Evolutionary conservation across 768 basidiomycete species (phyloP).

Genomic region (Boletellus emodensis): DNA sequence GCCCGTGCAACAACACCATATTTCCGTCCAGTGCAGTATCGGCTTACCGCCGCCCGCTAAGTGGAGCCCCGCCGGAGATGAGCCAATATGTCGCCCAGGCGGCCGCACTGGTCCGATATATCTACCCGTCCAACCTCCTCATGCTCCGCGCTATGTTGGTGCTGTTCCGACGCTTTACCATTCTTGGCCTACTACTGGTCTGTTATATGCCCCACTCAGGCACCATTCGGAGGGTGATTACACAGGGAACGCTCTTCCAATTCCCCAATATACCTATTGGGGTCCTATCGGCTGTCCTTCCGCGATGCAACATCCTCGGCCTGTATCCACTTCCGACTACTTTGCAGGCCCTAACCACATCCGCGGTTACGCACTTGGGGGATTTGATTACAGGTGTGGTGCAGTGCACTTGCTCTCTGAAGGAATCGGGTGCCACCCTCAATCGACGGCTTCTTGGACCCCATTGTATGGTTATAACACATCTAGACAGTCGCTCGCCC

Average conservation of each 20-base stretch:
- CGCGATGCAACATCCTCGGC: constrained; percentile 53
- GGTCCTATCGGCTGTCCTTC: constrained; percentile 26
- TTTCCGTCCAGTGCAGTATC: constrained; percentile 25
- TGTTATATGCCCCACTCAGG: constrained; percentile 22
- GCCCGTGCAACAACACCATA: constrained; percentile 5
- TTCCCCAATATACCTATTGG: constrained; percentile 24
- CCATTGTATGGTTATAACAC: constrained; percentile 37
- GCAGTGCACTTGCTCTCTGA: constrained; percentile 43
- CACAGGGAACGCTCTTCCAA: constrained; percentile 5
- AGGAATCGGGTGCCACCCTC: constrained; percentile 37
- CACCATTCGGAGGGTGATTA: constrained; percentile 15
- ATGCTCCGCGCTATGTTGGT: constrained; percentile 35
- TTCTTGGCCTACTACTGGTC: constrained; percentile 19
- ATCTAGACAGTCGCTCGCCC: constrained; percentile 42
- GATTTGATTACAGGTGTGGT: constrained; percentile 49
- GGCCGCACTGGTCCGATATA: constrained; percentile 55
- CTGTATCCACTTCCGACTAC: constrained; percentile 51
- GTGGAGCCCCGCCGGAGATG: constrained; percentile 80
- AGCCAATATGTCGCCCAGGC: constrained; percentile 58
- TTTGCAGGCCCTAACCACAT: constrained; percentile 44
- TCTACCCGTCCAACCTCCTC: constrained; percentile 57
- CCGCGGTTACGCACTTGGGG: constrained; percentile 59
- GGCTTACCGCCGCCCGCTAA: constrained; percentile 67
- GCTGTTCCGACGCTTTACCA: constrained; percentile 30
- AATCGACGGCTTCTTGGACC: constrained; percentile 43